Evolutionary conservation across 73 alveolate species (phyloP), one percentile per base, ranked within the genome.

Genomic region (Symbiodinium natans): DNA sequence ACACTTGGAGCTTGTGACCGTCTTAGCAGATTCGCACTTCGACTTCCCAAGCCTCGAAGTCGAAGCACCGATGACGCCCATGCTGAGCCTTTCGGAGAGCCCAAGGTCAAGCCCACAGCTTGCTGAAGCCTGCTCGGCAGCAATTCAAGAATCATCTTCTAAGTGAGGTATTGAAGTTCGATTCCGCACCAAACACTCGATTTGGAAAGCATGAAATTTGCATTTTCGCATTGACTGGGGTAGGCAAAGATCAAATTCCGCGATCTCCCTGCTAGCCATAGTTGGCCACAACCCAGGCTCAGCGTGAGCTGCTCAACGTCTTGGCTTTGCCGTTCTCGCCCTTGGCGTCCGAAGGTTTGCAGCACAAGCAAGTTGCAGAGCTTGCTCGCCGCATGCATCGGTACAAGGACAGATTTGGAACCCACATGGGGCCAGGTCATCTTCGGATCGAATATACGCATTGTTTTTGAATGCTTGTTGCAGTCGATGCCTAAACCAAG

Each of bases 251-350:
- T n/a, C n/a, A n/a, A n/a, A n/a, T n/a, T n/a, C n/a, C n/a, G n/a
- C n/a, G n/a, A n/a, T n/a, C n/a, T n/a, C n/a, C n/a, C n/a, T n/a
- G n/a, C 59, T 46, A 1, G 59, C 59, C 59, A 46, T 46, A 13
- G 17, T 0, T 46, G 59, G 25, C 59, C 1, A n/a, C n/a, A n/a
- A 23, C 38, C 42, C 25, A 88, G 95, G 95, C 95, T 11, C 41
- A 63, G 56, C 83, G 95, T 23, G 73, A 56, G 63, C 95, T 88
- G 29, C 48, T 88, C 38, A 88, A 63, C 46, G 87, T 88, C 0
- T 56, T 88, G 74, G 95, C 95, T 68, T 63, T 88, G 34, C 95
- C 95, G 43, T 88, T 88, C 95, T 88, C 95, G 33, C 95, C 95
- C 9, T 29, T 52, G 95, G 95, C 95, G 29, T 88, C 95, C 7